Evolutionary conservation across 31 red algal species (phyloP), one percentile per base, ranked within the genome.

Genomic region (Odonthalia washingtoniensis): DNA sequence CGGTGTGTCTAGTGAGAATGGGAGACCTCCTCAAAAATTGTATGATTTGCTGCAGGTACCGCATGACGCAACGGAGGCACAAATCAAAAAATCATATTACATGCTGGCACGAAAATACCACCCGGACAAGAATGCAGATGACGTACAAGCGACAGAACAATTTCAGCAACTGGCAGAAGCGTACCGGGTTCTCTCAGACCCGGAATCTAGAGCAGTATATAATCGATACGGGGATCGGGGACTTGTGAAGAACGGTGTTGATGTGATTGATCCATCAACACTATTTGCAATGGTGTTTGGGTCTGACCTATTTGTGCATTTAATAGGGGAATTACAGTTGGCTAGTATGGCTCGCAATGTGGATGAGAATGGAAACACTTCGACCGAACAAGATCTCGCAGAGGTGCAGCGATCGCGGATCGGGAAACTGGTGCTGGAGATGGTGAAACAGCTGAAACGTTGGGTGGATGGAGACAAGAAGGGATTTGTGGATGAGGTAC

Each of bases 281-380:
- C 66, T 95, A 45, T 95, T 95, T 80, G 93, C 93, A 38, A 95
- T 95, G 93, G 83, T 95, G 21, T 95, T 95, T 46, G 93, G 93
- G 66, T 90, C 87, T 12, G 93, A 95, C 74, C 77, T 87, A 44
- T 95, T 95, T 74, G 78, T 84, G 27, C 38, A 87, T 37, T 43
- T 90, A 35, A 87, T 95, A 70, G 93, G 93, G 52, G 93, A 95
- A 66, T 74, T 95, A 49, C 81, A 90, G 42, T 42, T 95, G 31
- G 88, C 93, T 24, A 85, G 87, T 36, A 30, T 90, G 36, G 87
- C 85, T 26, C 57, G 78, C 39, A 85, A 94, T 49, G 78, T 94
- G 65, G 92, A 94, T 43, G 92, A 89, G 28, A 78, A 31, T 34
- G 92, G 92, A 62, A 89, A 83, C 17, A 81, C 92, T 4, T 86